Conservation (phyloP, 2,329 filamentous ascomycete genomes). For the Cryphonectria radicalis region DNA sequence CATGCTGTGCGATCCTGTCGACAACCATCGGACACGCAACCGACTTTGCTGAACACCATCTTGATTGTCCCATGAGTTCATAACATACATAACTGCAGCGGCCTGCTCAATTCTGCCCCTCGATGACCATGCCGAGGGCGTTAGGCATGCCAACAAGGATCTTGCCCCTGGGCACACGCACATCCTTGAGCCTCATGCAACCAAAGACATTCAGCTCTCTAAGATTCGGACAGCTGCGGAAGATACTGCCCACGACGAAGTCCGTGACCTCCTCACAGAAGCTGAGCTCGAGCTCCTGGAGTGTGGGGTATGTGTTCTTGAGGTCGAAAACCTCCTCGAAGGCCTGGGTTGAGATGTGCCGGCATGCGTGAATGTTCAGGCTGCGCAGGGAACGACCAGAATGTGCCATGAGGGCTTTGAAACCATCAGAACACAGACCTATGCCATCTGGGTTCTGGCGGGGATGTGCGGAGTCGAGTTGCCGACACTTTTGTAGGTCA, state of each 20-base stretch:
- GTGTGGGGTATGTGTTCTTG: slow-evolving; percentile 65
- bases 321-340: slow-evolving; percentile 75
- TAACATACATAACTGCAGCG: background rate
- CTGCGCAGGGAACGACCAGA: slow-evolving; percentile 69
- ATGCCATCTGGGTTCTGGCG: slow-evolving; percentile 67
- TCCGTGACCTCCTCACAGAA: slow-evolving; percentile 74
- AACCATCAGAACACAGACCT: slow-evolving; percentile 76
- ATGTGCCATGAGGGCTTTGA: slow-evolving; percentile 82
- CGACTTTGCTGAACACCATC: background rate
- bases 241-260: slow-evolving; percentile 65
- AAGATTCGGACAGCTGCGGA: slow-evolving; percentile 65
- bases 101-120: slow-evolving; percentile 45
- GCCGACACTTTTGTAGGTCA: slow-evolving; percentile 78
- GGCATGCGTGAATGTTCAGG: slow-evolving; percentile 81
- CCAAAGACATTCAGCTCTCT: slow-evolving; percentile 66
- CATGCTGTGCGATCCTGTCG: background rate
- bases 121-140: slow-evolving; percentile 63
- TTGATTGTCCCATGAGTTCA: background rate
- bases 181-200: slow-evolving; percentile 64
- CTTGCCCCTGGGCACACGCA: slow-evolving; percentile 57
- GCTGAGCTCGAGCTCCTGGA: slow-evolving; percentile 75
- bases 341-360: slow-evolving; percentile 74
- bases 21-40: background rate
- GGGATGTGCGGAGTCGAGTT: slow-evolving; percentile 73
- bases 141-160: slow-evolving; percentile 64